Base-by-base conservation (phyloP, 805 yeast species). In the Starmerella potacharoeniae region DNA sequence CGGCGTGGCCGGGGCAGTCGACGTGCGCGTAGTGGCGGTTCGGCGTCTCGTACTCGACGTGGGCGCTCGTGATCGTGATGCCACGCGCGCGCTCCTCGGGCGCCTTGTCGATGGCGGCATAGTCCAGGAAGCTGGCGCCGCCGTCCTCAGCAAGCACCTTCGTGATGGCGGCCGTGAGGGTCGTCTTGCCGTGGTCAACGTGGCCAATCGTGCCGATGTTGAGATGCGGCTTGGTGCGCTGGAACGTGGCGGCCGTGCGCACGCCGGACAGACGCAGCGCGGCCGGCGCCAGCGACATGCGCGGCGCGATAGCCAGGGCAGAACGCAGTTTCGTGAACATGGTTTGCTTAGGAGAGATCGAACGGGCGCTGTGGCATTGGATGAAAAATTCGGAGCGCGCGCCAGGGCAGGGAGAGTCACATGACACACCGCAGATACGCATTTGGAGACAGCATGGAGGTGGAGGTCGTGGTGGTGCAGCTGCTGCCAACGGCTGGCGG, bases 61-160 rank as follows among this genome's bases (percentile, higher is more conserved):
- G 97, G 55, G 97, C 97, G 63, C 96, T 84, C 56, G 96, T 87
- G 70, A 91, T 91, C 61, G 98, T 91, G 74, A 91, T 91, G 82
- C 98, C 98, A 79, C 98, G 88, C 56, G 95, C 97, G 77, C 96
- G 86, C 79, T 93, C 97, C 77, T 91, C 97, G 63, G 97, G 97
- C 48, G 97, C 97, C 74, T 86, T 86, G 75, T 91, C 97, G 67
- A 91, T 93, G 59, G 96, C 72, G 53, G 86, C 78, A 71, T 93
- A 93, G 72, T 93, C 97, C 75, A 89, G 78, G 79, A 93, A 91
- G 66, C 75, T 77, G 62, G 97, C 97, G 70, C 95, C 95, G 68
- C 96, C 97, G 66, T 78, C 77, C 65, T 78, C 81, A 51, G 97
- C 78, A 61, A 91, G 78, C 57, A 87, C 90, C 78, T 93, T 91